Conservation (phyloP, 2,329 filamentous ascomycete genomes). For the Diaporthe amygdali region DNA sequence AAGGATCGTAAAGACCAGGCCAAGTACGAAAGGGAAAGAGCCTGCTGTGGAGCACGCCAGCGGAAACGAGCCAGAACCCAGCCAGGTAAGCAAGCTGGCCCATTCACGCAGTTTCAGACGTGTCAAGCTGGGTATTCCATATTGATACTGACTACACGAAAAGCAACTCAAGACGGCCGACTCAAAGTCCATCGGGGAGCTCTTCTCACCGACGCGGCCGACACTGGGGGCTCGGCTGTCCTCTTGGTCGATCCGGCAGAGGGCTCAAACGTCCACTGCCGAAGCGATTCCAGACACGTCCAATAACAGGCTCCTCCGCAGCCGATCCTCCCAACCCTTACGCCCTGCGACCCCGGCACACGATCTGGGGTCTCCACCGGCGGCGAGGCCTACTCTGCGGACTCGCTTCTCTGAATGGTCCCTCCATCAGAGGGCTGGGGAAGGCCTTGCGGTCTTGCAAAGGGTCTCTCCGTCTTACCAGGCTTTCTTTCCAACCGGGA, state of each 20-base stretch:
- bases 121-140: neutral
- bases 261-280: neutral
- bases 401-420: neutral
- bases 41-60: neutral
- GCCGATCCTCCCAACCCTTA: neutral
- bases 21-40: neutral
- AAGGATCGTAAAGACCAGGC: constrained; percentile 2
- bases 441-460: neutral
- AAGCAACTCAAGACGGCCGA: neutral
- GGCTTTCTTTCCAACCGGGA: neutral
- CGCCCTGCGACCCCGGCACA: neutral
- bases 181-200: constrained; percentile 6
- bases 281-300: neutral
- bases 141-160: neutral
- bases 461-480: neutral
- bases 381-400: neutral
- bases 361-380: neutral
- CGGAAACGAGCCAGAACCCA: neutral
- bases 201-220: constrained; percentile 1
- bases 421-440: neutral
- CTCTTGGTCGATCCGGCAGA: constrained; percentile 7
- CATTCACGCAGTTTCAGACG: neutral
- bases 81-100: neutral
- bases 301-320: neutral
- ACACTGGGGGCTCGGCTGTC: neutral